Evolutionary conservation across 768 basidiomycete species (phyloP).

Genomic region (Termitomyces sp.): DNA sequence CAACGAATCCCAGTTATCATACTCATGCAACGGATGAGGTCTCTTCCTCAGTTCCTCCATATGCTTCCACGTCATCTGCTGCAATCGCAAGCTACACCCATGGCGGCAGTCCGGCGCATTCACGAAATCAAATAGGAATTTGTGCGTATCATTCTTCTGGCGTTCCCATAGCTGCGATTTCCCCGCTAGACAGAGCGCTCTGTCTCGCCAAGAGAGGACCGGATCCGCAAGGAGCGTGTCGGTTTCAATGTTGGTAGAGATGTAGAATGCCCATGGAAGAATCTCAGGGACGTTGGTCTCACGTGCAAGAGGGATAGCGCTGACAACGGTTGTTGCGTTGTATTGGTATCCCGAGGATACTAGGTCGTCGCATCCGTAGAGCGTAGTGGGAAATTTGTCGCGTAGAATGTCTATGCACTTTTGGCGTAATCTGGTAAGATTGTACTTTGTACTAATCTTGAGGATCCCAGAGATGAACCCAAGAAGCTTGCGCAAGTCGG

Average conservation of each 20-base stretch:
- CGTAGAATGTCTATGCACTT: conserved; percentile 34
- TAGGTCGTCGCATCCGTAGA: conserved; percentile 33
- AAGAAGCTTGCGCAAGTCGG: conserved; percentile 29
- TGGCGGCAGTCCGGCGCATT: conserved; percentile 23
- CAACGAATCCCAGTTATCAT: conserved; percentile 26
- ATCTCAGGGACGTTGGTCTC: conserved; percentile 34
- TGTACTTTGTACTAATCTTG: conserved; percentile 39
- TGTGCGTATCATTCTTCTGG: conserved; percentile 31
- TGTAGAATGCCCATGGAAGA: conserved; percentile 42
- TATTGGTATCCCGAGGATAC: conserved; percentile 30
- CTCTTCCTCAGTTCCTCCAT: conserved; percentile 27
- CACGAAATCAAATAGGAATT: conserved; percentile 30
- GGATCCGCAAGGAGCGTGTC: conserved; percentile 28
- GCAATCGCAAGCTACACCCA: conserved; percentile 21
- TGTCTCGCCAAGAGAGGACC: conserved; percentile 35
- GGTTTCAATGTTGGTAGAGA: conserved; percentile 33
- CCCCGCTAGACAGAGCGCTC: conserved; percentile 34
- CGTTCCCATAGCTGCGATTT: conserved; percentile 34
- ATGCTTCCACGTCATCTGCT: conserved; percentile 22
- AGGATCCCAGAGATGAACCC: conserved; percentile 36
- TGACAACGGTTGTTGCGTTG: conserved; percentile 29
- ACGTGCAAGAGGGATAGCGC: conserved; percentile 35
- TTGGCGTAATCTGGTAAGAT: conserved; percentile 25
- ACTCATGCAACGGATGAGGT: conserved; percentile 34
- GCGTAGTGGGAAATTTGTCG: conserved; percentile 35